These are phyloP conservation scores for Alternaria gansuensis DNA, from an alignment of 2,329 filamentous ascomycete species.

Conservation along the genomic window DNA sequence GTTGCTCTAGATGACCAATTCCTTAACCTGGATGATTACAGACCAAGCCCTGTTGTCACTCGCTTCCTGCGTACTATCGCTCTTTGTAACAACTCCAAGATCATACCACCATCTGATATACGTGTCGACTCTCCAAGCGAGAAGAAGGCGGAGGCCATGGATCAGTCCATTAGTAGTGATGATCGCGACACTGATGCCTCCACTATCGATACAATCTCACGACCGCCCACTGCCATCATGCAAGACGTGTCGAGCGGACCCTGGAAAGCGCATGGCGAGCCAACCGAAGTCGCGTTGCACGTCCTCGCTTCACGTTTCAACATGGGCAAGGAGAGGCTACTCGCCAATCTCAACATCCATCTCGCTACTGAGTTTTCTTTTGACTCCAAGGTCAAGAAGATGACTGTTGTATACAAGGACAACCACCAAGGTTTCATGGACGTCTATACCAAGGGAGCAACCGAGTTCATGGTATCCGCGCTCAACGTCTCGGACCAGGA, in stretches of 20 bases:
- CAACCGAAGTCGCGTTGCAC: slow-evolving; percentile 53
- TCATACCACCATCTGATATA: slow-evolving; percentile 36
- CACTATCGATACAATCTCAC: slow-evolving; percentile 44
- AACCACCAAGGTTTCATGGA: slow-evolving; percentile 41
- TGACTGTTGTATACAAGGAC: slow-evolving; percentile 53
- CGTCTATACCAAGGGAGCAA: slow-evolving; percentile 53
- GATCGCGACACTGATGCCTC: slow-evolving; percentile 46
- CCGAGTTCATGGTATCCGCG: slow-evolving; percentile 49
- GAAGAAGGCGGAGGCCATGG: slow-evolving; percentile 56
- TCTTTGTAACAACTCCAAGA: slow-evolving; percentile 53
- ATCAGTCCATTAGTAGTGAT: slow-evolving; percentile 37
- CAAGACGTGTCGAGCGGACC: slow-evolving; percentile 27
- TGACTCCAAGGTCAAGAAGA: slow-evolving; percentile 54
- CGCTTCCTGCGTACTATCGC: slow-evolving; percentile 51
- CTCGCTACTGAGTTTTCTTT: slow-evolving; percentile 53
- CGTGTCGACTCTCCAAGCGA: slow-evolving; percentile 60
- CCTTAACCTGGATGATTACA: slow-evolving; percentile 39
- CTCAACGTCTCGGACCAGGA: slow-evolving; percentile 45
- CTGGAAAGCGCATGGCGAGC: slow-evolving; percentile 51
- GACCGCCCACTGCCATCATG: slow-evolving; percentile 41
- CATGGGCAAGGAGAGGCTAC: slow-evolving; percentile 46
- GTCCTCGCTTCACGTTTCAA: slow-evolving; percentile 53
- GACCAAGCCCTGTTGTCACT: slow-evolving; percentile 30
- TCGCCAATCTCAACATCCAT: slow-evolving; percentile 40
- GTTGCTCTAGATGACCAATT: slow-evolving; percentile 43